Evolutionary conservation across 495 filamentous ascomycete genomes (phyloP).

Genomic region (Penicillium verhagenii): DNA sequence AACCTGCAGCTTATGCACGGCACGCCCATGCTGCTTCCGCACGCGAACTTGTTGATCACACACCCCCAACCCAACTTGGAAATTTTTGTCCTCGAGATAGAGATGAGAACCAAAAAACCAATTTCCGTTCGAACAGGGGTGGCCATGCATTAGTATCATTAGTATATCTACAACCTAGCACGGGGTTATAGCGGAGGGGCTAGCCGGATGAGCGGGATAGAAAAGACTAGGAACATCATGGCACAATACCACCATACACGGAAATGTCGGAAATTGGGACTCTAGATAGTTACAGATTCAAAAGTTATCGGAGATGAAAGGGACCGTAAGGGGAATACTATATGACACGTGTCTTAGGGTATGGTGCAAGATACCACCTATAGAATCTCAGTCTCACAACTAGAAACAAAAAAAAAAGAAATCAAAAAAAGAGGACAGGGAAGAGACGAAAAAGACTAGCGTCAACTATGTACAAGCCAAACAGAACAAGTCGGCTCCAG

Average conservation of each 20-base stretch:
- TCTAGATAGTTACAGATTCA: not conserved
- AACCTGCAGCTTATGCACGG: too few relatives aligned
- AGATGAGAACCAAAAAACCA: too few relatives aligned
- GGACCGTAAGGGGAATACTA: not conserved
- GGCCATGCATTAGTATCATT: not conserved
- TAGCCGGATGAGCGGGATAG: too few relatives aligned
- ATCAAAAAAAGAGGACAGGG: not conserved
- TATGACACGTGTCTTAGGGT: not conserved
- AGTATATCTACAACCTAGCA: too few relatives aligned
- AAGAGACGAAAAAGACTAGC: not conserved
- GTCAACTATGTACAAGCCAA: slow-evolving; percentile 37
- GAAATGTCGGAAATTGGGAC: not conserved
- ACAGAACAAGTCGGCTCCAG: slow-evolving; percentile 38
- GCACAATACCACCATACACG: slow-evolving; percentile 2
- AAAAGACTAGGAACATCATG: not conserved
- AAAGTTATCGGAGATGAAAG: not conserved
- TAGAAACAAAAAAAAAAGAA: not conserved
- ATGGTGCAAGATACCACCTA: too few relatives aligned
- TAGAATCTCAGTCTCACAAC: not conserved
- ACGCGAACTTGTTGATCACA: too few relatives aligned
- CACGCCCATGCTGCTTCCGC: too few relatives aligned
- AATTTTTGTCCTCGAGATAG: too few relatives aligned
- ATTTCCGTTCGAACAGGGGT: not conserved
- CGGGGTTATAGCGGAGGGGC: too few relatives aligned
- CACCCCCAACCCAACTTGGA: too few relatives aligned